phyloP scores from a whole-genome alignment of 257 asterid species.

The Gentiana dahurica region DNA sequence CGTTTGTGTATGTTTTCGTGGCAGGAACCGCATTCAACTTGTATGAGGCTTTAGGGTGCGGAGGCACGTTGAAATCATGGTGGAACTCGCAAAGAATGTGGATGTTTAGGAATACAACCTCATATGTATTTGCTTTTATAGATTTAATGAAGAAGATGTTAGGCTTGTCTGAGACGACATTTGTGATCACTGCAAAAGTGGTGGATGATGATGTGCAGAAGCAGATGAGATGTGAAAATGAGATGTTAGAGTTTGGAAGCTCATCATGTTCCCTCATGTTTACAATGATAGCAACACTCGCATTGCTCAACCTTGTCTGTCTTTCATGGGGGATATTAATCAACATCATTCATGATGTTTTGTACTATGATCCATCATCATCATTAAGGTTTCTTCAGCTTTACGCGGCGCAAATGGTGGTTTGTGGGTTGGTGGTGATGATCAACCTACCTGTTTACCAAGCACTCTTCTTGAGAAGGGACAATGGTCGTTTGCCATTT shows the following conservation, averaged over 20 bases:
- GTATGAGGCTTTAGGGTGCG: constrained; percentile 32
- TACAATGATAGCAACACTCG: constrained; percentile 34
- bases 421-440: constrained; percentile 15
- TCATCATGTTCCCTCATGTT: constrained; percentile 26
- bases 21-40: constrained; percentile 23
- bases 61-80: constrained; percentile 45
- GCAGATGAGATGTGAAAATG: constrained; percentile 40
- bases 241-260: constrained; percentile 52
- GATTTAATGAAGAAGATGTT: constrained; percentile 29
- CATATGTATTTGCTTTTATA: constrained; percentile 37
- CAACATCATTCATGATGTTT: constrained; percentile 6
- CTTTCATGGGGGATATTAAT: constrained; percentile 25
- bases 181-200: constrained; percentile 46
- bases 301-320: constrained; percentile 42
- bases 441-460: constrained; percentile 26
- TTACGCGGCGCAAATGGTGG: constrained; percentile 18
- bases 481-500: constrained; percentile 23
- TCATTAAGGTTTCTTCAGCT: not conserved
- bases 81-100: constrained; percentile 57
- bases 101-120: constrained; percentile 38
- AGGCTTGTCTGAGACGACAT: constrained; percentile 41
- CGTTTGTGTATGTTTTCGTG: constrained; percentile 34
- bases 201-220: constrained; percentile 32
- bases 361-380: constrained; percentile 3
- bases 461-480: constrained; percentile 28